Conservation (phyloP, 2,329 filamentous ascomycete genomes). For the Exophiala calicioides region DNA sequence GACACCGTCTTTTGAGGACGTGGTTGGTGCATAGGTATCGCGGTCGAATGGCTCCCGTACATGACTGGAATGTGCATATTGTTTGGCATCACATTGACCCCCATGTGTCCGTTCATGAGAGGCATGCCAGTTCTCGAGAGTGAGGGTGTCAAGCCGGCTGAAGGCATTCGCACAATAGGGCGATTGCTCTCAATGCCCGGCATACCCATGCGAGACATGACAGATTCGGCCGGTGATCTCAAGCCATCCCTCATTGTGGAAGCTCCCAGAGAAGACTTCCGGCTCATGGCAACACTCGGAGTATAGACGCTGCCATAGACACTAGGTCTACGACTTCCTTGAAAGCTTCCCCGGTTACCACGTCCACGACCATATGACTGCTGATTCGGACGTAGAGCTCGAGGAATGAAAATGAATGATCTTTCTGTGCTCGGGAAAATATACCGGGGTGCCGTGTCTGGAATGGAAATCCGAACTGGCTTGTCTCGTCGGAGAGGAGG, state of each 20-base stretch:
- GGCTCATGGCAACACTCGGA: conserved; percentile 83
- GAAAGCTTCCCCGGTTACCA: conserved; percentile 72
- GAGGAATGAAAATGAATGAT: conserved; percentile 97
- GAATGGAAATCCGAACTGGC: conserved; percentile 89
- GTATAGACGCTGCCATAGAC: conserved; percentile 83
- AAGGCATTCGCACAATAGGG: conserved; percentile 82
- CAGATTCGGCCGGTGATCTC: conserved; percentile 77
- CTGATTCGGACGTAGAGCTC: conserved; percentile 89
- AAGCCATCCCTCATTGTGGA: conserved; percentile 65
- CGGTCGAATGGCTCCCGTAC: conserved; percentile 61
- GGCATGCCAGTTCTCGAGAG: conserved; percentile 15
- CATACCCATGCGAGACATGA: conserved; percentile 67
- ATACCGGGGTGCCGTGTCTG: conserved; percentile 73
- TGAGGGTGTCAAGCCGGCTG: conserved; percentile 46
- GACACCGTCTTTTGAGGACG: conserved; percentile 93
- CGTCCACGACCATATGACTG: conserved; percentile 69
- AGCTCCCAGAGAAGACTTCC: conserved; percentile 72
- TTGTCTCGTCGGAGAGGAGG: conserved; percentile 94
- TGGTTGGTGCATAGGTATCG: conserved; percentile 85
- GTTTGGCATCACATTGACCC: conserved; percentile 48
- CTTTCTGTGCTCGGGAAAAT: conserved; percentile 87
- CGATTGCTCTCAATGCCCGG: conserved; percentile 58
- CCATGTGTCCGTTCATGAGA: conserved; percentile 16
- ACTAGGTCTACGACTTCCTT: conserved; percentile 75
- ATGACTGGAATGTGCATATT: conserved; percentile 58